Evolutionary conservation across 2,329 filamentous ascomycete species (phyloP).

Genomic region (Pleurostoma richardsiae): DNA sequence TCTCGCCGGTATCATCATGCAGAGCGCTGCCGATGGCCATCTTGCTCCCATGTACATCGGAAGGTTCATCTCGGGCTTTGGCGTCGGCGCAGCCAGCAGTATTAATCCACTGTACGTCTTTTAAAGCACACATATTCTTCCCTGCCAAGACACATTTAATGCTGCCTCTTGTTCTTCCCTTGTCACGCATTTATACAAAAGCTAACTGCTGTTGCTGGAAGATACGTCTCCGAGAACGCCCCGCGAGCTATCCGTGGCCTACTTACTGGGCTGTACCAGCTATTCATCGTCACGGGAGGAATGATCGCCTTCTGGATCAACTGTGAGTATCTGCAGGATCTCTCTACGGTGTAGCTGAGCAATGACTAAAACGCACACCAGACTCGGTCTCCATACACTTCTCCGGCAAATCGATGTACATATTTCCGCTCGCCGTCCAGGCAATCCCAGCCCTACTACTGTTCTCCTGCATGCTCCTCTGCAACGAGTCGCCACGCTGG

Average conservation of each 20-base stretch:
- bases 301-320: constrained; percentile 51
- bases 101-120: constrained; percentile 3
- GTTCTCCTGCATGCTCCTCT: constrained; percentile 54
- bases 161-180: too few relatives aligned
- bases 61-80: constrained; percentile 47
- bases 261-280: constrained; percentile 55
- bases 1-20: constrained; percentile 22
- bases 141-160: too few relatives aligned
- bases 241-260: constrained; percentile 55
- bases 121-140: too few relatives aligned
- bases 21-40: constrained; percentile 22
- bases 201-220: constrained; percentile 45
- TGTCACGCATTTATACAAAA: too few relatives aligned
- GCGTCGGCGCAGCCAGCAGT: constrained; percentile 42
- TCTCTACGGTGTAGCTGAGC: too few relatives aligned
- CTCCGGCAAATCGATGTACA: constrained; percentile 37
- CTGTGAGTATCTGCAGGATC: constrained; percentile 13
- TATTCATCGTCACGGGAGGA: constrained; percentile 47
- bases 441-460: constrained; percentile 57
- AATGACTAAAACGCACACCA: too few relatives aligned
- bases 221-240: constrained; percentile 55
- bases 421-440: constrained; percentile 59
- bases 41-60: constrained; percentile 22
- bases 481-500: constrained; percentile 37
- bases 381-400: constrained; percentile 25